phyloP scores from a whole-genome alignment of 2,329 filamentous ascomycete genomes.

The Sclerotinia minor region DNA sequence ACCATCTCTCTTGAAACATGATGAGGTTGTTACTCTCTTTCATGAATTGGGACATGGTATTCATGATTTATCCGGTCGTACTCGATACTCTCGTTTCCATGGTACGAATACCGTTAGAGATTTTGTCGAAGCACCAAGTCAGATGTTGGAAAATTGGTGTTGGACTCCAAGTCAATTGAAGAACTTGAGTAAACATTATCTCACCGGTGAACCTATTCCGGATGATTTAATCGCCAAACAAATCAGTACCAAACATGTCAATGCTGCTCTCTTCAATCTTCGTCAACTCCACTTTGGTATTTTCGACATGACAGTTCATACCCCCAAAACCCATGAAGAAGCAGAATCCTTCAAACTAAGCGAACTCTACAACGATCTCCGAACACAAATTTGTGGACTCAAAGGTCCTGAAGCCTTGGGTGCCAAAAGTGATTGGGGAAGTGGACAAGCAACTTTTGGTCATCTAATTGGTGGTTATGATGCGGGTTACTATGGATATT shows the following conservation, averaged over 20 bases:
- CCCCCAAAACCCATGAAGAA: conserved; percentile 67
- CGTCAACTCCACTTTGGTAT: conserved; percentile 78
- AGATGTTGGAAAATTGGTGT: conserved; percentile 78
- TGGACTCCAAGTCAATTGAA: conserved; percentile 67
- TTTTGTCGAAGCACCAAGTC: conserved; percentile 70
- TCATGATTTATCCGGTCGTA: conserved; percentile 65
- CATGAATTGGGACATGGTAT: conserved; percentile 74
- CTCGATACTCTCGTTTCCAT: conserved; percentile 65
- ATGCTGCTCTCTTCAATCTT: conserved; percentile 76
- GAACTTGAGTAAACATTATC: conserved; percentile 71
- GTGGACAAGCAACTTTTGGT: conserved; percentile 77
- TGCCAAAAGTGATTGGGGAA: conserved; percentile 59
- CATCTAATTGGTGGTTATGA: conserved; percentile 84
- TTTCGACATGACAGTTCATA: conserved; percentile 81
- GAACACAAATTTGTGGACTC: conserved; percentile 69
- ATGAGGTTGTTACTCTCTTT: conserved; percentile 81
- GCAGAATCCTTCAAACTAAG: conserved; percentile 65
- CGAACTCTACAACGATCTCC: conserved; percentile 69
- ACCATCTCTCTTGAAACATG: conserved; percentile 77
- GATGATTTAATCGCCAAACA: conserved; percentile 73
- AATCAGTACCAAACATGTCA: conserved; percentile 77
- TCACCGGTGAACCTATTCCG: conserved; percentile 68
- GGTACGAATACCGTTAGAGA: conserved; percentile 66
- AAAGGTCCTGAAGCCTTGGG: conserved; percentile 71
- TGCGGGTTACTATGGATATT: conserved; percentile 77